These are phyloP conservation scores for Coemansia sp. DNA, from an alignment of 192 early-diverging fungal species.

Conservation along the genomic window DNA sequence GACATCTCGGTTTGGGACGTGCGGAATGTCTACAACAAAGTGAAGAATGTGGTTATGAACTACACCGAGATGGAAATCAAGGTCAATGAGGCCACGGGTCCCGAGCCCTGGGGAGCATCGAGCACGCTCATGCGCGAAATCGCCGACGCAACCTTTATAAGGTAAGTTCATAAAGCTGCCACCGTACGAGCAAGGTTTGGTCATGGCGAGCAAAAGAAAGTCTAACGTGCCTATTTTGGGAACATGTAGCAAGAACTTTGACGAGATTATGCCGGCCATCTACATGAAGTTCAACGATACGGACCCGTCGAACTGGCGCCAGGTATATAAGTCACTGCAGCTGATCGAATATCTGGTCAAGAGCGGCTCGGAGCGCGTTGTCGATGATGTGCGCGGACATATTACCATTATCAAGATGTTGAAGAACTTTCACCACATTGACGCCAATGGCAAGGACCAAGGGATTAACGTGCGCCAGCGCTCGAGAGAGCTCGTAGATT, in stretches of 20 bases:
- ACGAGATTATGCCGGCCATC: conserved; percentile 94
- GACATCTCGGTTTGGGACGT: conserved; percentile 62
- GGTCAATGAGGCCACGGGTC: conserved; percentile 89
- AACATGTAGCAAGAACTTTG: conserved; percentile 74
- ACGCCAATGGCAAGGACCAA: conserved; percentile 96
- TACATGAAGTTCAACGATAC: conserved; percentile 87
- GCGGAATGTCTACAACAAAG: conserved; percentile 61
- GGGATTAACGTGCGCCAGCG: conserved; percentile 90
- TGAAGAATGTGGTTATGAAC: conserved; percentile 89
- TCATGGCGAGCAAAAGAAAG: not conserved
- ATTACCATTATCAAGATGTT: conserved; percentile 88
- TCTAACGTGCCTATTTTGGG: not conserved
- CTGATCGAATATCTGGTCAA: conserved; percentile 94
- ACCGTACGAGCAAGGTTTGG: not conserved
- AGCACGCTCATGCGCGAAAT: conserved; percentile 93
- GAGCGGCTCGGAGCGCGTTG: conserved; percentile 90
- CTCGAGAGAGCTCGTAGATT: conserved; percentile 86
- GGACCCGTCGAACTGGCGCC: conserved; percentile 82
- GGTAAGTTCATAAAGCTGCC: conserved; percentile 50
- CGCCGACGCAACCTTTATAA: conserved; percentile 82
- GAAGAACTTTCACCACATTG: conserved; percentile 84
- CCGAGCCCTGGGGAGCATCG: conserved; percentile 94
- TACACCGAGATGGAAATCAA: conserved; percentile 93
- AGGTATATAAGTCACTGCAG: conserved; percentile 95
- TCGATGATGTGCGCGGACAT: conserved; percentile 83